phyloP scores from a whole-genome alignment of 2,329 filamentous ascomycete genomes.

The Hypoxylon sp. region DNA sequence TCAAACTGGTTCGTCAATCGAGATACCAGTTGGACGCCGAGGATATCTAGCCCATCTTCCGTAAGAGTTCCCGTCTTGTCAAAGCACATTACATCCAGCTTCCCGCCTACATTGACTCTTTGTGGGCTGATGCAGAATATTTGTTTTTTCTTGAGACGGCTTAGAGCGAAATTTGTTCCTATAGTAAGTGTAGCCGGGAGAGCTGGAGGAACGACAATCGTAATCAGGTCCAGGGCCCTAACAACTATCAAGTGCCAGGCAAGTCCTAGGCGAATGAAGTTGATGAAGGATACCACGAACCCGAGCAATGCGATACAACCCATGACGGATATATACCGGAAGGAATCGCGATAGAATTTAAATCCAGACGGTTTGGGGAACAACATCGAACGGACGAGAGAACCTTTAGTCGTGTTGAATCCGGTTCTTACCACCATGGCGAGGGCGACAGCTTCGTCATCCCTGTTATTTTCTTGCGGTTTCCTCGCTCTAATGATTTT shows the following conservation, averaged over 20 bases:
- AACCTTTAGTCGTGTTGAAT: constrained; percentile 97
- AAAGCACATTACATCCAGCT: constrained; percentile 95
- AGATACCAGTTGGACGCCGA: constrained; percentile 85
- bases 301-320: constrained; percentile 84
- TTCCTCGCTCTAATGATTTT: constrained; percentile 92
- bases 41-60: constrained; percentile 93
- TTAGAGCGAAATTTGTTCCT: constrained; percentile 93
- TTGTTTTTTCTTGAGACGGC: constrained; percentile 84
- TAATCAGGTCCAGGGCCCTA: constrained; percentile 92
- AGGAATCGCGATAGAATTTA: constrained; percentile 98
- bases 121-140: constrained; percentile 99
- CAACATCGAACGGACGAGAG: constrained; percentile 95
- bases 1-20: constrained; percentile 73
- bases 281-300: constrained; percentile 90
- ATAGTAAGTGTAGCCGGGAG: constrained; percentile 95
- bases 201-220: constrained; percentile 95
- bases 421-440: constrained; percentile 94
- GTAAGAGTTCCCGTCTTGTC: constrained; percentile 99
- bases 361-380: constrained; percentile 98
- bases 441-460: constrained; percentile 89
- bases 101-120: constrained; percentile 94
- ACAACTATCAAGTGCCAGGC: constrained; percentile 93
- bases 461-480: constrained; percentile 85
- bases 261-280: constrained; percentile 87
- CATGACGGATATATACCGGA: constrained; percentile 98